A percentile compares a stretch with the other conserved stretches of the same genome.
phyloP scores from a whole-genome alignment of 2,329 filamentous ascomycete species.

The Verticillium nubilum region DNA sequence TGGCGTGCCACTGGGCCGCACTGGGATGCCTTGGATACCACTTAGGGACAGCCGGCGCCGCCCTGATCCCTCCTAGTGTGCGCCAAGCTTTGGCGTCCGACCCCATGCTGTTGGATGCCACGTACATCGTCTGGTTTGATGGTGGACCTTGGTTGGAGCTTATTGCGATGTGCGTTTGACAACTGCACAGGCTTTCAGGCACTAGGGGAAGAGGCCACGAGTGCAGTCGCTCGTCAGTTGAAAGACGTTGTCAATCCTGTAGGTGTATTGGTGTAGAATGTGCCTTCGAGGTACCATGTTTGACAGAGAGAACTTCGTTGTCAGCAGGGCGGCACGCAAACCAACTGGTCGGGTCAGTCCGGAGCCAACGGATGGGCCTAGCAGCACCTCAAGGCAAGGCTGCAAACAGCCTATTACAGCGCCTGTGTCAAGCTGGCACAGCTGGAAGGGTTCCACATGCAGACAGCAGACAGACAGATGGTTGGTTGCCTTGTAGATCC shows the following conservation, averaged over 20 bases:
- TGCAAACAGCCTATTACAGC: neutral
- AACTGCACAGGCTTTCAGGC: neutral
- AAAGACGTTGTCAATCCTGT: neutral
- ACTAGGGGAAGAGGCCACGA: neutral
- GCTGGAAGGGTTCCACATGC: neutral
- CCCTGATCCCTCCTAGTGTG: neutral
- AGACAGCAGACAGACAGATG: neutral
- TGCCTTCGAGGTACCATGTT: neutral
- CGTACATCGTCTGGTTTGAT: neutral
- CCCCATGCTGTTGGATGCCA: neutral
- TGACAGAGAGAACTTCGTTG: neutral
- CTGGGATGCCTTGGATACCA: conserved; percentile 6
- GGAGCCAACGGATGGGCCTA: neutral
- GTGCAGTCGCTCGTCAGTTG: neutral
- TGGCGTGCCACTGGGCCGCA: conserved; percentile 5
- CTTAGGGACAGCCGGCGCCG: conserved; percentile 4
- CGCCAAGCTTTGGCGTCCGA: conserved; percentile 8
- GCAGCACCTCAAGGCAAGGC: neutral
- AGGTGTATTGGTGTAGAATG: neutral
- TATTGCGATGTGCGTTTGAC: neutral
- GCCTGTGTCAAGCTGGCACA: neutral
- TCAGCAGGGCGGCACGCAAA: neutral
- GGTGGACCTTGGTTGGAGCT: neutral
- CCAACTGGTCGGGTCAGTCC: neutral
- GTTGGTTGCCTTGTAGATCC: neutral